Conservation (phyloP, 106 monocot genomes). For the Dioscorea dumetorum region DNA sequence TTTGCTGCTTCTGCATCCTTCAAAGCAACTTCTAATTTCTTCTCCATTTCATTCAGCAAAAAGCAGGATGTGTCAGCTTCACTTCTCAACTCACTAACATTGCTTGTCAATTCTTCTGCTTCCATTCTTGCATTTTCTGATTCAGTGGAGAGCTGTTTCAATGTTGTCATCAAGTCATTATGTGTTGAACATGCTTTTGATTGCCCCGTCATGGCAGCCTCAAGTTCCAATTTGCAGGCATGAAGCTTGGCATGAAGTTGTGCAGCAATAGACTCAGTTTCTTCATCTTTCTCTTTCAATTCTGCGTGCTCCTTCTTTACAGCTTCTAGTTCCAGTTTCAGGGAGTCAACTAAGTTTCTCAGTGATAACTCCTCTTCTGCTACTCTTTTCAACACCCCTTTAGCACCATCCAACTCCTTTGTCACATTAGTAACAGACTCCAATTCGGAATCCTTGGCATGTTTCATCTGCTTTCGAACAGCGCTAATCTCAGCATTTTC, state of each 20-base stretch:
- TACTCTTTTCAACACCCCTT: constrained; percentile 29
- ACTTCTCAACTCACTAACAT: not conserved
- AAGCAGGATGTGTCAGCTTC: not conserved
- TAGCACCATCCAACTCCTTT: constrained; percentile 30
- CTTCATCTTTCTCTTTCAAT: not conserved
- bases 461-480: constrained; percentile 19
- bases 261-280: constrained; percentile 1
- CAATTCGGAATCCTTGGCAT: constrained; percentile 8
- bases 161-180: not conserved
- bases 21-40: not conserved
- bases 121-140: not conserved
- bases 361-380: constrained; percentile 15
- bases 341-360: not conserved
- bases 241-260: not conserved
- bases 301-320: constrained; percentile 1
- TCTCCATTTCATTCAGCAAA: not conserved
- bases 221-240: not conserved
- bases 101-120: not conserved
- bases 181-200: not conserved
- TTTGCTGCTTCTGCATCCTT: not conserved
- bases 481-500: constrained; percentile 14
- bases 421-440: constrained; percentile 20
- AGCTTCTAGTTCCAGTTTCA: not conserved
- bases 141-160: not conserved
- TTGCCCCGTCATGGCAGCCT: not conserved